Evolutionary conservation across 148 eudicot species (phyloP), one percentile per base, ranked within the genome.

Genomic region (Vaccinium corymbosum): DNA sequence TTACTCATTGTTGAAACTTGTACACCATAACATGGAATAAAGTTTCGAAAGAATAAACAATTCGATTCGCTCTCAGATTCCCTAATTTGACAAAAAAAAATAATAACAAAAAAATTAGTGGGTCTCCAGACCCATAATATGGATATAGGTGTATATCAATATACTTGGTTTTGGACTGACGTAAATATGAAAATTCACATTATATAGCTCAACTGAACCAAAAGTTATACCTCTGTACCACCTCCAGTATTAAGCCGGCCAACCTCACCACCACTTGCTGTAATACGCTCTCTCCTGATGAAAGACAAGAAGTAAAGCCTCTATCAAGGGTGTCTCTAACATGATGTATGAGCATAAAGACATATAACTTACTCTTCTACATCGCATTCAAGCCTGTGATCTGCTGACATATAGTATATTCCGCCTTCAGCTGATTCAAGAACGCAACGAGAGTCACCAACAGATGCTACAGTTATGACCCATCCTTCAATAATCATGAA

Each of bases 191-290:
- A 22, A 20, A 42, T 50, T 3, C 7, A 49, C 1, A 29, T 68
- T 68, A 13, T 2, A n/a, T 62, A 20, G 35, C n/a, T 51, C 61
- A 87, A 80, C 77, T 55, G n/a, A 42, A 80, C 82, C 29, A 57
- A 76, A n/a, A 80, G 50, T 83, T 62, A 8, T 91, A 97, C 99
- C 97, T 94, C 94, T 17, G 98, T 94, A 38, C 99, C 99, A 62
- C 98, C 97, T 83, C 99, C 98, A 79, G 99, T 93, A 89, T 97
- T 97, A 80, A 97, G 95, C 84, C 99, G 98, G 61, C 98, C 99
- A 87, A 97, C 98, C 92, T 97, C 99, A 49, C 98, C 99, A 22
- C 99, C 99, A 87, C 98, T 90, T 64, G 99, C 90, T 19, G 94
- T 94, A 75, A 97, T 94, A 80, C 99, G 95, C 80, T 91, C 94